These are phyloP conservation scores for Ogataea allantospora DNA, from an alignment of 805 yeast species.

Conservation along the genomic window DNA sequence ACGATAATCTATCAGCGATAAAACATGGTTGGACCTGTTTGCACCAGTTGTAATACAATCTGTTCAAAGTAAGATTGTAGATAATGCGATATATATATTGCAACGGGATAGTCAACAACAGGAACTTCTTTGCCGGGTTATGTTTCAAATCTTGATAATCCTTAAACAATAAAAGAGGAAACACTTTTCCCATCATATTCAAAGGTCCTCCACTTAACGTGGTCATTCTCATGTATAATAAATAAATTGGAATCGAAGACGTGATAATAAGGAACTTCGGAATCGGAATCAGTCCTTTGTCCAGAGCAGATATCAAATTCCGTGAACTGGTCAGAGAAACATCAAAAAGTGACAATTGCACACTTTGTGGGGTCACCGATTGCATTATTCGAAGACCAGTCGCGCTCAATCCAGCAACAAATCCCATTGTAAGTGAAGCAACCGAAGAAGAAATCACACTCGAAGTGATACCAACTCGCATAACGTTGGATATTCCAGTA, in stretches of 20 bases:
- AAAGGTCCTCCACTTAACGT: conserved; percentile 11
- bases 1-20: conserved; percentile 33
- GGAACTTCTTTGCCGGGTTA: conserved; percentile 17
- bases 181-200: conserved; percentile 10
- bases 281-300: conserved; percentile 21
- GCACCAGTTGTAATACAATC: conserved; percentile 37
- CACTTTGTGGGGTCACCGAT: conserved; percentile 33
- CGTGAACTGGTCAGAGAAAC: conserved; percentile 13
- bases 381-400: conserved; percentile 32
- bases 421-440: conserved; percentile 25
- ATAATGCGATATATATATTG: conserved; percentile 20
- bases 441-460: conserved; percentile 22
- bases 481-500: conserved; percentile 17
- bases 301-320: conserved; percentile 19
- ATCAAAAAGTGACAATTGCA: conserved; percentile 32
- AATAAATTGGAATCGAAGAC: conserved; percentile 32
- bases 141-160: conserved; percentile 12
- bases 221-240: conserved; percentile 25
- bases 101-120: conserved; percentile 17
- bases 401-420: conserved; percentile 21
- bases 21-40: conserved; percentile 35
- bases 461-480: conserved; percentile 19
- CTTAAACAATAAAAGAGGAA: conserved; percentile 18
- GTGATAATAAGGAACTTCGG: conserved; percentile 25
- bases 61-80: conserved; percentile 32